Base-by-base conservation (phyloP, 768 basidiomycete genomes). In the Lactarius vividus region DNA sequence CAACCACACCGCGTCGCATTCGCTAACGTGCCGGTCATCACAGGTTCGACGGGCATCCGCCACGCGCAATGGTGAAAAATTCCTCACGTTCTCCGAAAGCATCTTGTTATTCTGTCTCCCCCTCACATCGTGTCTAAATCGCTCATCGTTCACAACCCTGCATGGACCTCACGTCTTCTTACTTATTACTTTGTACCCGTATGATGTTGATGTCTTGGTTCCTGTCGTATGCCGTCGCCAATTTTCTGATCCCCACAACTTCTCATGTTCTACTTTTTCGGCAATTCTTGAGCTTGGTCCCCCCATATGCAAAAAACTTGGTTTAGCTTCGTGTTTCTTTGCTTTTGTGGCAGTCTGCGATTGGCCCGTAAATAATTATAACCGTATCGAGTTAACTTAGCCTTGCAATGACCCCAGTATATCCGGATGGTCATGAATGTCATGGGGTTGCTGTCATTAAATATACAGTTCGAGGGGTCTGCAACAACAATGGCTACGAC, bases 31-130 rank as follows among this genome's bases (percentile, higher is more conserved):
- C 33, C 64, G 20, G 23, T 55, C 49, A 68, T 68, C 52, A 68
- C 67, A 28, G 67, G 67, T 26, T 60, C 67, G 37, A 62, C 67
- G 20, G 67, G 67, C 44, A 68, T 68, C 28, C 64, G 67, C 46
- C 67, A 68, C n/a, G 64, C 67, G 20, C 42, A 16, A 31, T 68
- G 67, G 67, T 68, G 35, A 68, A 54, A 67, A 39, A 13, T 28
- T 4, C 1, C 37, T 2, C 23, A 15, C 18, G 29, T 57, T 58
- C 46, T 59, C 52, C 52, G 31, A 23, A 33, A 58, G 54, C 39
- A 62, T 58, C 46, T 56, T 39, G 31, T 57, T 49, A 15, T 44
- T 28, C 54, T 18, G 23, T 26, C 35, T 20, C 20, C 56, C 9
- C 20, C 56, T 4, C 23, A 26, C 62, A 64, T 59, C 60, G 57